Evolutionary conservation across 2,329 filamentous ascomycete species (phyloP).

Genomic region (Cercospora zeae-maydis): DNA sequence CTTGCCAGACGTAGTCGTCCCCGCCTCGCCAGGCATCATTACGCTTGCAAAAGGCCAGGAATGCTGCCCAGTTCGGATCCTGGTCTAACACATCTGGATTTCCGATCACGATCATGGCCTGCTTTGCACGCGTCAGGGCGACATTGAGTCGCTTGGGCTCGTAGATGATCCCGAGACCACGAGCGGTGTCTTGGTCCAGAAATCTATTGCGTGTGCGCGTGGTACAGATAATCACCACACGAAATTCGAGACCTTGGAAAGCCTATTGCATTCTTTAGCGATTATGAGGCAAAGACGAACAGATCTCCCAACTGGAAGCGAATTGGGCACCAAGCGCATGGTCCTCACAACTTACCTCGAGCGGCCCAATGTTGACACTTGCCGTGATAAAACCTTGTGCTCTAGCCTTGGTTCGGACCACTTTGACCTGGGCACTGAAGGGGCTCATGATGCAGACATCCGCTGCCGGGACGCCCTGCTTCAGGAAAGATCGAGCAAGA

Average conservation of each 20-base stretch:
- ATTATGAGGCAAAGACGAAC: not conserved
- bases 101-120: constrained; percentile 29
- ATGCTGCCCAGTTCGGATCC: constrained; percentile 27
- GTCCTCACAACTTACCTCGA: constrained; percentile 14
- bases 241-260: constrained; percentile 31
- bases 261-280: constrained; percentile 7
- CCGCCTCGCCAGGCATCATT: constrained; percentile 18
- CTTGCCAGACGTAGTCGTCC: constrained; percentile 4
- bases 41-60: constrained; percentile 26
- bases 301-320: too few species aligned
- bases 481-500: constrained; percentile 23
- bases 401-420: constrained; percentile 24
- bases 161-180: constrained; percentile 27
- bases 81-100: constrained; percentile 24
- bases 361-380: constrained; percentile 27
- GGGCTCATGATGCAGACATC: constrained; percentile 33
- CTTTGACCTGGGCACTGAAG: constrained; percentile 29
- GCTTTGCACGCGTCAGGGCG: constrained; percentile 28
- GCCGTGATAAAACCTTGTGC: not conserved
- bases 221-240: constrained; percentile 29
- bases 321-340: not conserved
- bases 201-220: constrained; percentile 29
- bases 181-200: constrained; percentile 27
- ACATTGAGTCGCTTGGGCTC: constrained; percentile 31
- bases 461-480: constrained; percentile 12